Percentiles rank a stretch among this genome's conserved stretches.
Evolutionary conservation across 345 rosid species (phyloP).

Genomic region (Murraya koenigii): DNA sequence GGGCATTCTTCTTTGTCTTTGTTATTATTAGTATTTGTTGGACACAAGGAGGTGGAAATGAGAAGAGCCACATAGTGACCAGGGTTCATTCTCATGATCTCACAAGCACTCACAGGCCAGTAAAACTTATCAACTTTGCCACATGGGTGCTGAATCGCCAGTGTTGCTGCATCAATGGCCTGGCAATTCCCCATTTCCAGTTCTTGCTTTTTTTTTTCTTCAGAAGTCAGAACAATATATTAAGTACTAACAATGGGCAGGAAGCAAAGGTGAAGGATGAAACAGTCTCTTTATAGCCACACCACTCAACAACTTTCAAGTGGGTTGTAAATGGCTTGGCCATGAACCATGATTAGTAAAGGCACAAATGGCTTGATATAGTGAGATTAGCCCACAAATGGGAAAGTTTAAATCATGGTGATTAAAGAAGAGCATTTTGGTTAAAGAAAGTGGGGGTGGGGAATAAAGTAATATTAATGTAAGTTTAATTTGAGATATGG

Average conservation of each 20-base stretch:
- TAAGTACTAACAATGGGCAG: neutral
- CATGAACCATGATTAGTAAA: neutral
- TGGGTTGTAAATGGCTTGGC: constrained; percentile 1
- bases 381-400: neutral
- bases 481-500: neutral
- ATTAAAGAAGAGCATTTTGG: neutral
- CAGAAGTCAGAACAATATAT: neutral
- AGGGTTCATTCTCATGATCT: constrained; percentile 79
- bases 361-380: neutral
- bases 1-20: constrained; percentile 11
- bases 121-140: constrained; percentile 68
- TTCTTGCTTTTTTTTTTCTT: neutral
- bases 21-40: constrained; percentile 13
- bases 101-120: constrained; percentile 61
- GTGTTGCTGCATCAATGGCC: constrained; percentile 74
- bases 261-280: constrained; percentile 8
- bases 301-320: constrained; percentile 23
- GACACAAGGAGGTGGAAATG: constrained; percentile 64
- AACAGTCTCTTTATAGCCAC: constrained; percentile 40
- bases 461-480: neutral
- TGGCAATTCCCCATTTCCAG: constrained; percentile 86
- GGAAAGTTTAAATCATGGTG: neutral
- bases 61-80: constrained; percentile 94
- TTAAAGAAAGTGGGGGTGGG: neutral
- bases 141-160: constrained; percentile 73